Percentiles rank a stretch among this genome's conserved stretches.
Conservation (phyloP, 345 rosid genomes). For the Acer yangbiense region DNA sequence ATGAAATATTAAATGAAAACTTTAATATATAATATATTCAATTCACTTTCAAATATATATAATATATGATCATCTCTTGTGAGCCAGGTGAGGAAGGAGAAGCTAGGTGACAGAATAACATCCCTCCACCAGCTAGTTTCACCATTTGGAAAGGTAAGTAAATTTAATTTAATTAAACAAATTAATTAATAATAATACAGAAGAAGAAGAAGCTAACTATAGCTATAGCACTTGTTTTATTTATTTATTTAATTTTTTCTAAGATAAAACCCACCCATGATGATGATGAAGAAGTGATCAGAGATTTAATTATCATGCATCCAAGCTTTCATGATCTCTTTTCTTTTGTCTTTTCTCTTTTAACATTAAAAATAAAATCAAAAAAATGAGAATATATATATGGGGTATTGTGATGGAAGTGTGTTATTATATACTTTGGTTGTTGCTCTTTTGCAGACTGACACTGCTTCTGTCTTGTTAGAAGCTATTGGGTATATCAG, state of each 20-base stretch:
- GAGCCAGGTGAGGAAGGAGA: conserved; percentile 53
- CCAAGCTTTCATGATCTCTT: too few relatives aligned
- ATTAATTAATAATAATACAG: conserved; percentile 1
- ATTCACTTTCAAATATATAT: not conserved
- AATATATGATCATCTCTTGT: too few relatives aligned
- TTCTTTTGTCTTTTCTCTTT: conserved; percentile 18
- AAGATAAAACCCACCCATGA: conserved; percentile 27
- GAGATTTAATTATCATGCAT: too few relatives aligned
- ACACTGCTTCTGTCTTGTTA: conserved; percentile 67
- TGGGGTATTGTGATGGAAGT: conserved; percentile 2
- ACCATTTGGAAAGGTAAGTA: conserved; percentile 54
- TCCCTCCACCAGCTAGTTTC: conserved; percentile 59
- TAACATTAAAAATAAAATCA: conserved; percentile 23
- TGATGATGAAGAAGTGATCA: too few relatives aligned
- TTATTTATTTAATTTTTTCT: not conserved
- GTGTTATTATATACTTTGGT: not conserved
- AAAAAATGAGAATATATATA: conserved; percentile 15
- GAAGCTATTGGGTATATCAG: conserved; percentile 69
- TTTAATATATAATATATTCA: not conserved
- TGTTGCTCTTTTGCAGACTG: conserved; percentile 55
- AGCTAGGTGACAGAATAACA: conserved; percentile 50
- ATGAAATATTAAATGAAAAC: not conserved
- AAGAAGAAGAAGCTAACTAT: not conserved
- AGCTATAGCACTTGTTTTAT: not conserved
- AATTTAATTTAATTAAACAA: not conserved